phyloP scores from a whole-genome alignment of 2,329 filamentous ascomycete species.

The Penicillium digitatum region DNA sequence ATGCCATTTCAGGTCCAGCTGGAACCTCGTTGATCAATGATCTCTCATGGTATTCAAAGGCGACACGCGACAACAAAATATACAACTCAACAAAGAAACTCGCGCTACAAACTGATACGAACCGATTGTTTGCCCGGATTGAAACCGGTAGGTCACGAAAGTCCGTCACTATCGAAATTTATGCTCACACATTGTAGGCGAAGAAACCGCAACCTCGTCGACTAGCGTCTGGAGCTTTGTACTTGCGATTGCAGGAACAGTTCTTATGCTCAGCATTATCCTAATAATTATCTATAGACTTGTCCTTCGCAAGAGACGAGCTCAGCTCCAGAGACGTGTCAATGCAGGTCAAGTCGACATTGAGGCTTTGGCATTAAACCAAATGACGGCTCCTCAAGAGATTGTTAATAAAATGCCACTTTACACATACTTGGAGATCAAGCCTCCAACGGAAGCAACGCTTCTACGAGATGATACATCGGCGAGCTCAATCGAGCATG shows the following conservation, averaged over 20 bases:
- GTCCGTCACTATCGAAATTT: conserved; percentile 34
- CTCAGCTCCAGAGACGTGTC: conserved; percentile 65
- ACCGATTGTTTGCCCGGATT: conserved; percentile 50
- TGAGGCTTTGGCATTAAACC: conserved; percentile 79
- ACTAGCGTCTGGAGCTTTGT: conserved; percentile 77
- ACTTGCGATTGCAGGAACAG: conserved; percentile 76
- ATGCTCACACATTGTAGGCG: conserved; percentile 43
- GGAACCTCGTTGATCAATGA: conserved; percentile 68
- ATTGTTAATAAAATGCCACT: conserved; percentile 71
- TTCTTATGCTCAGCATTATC: conserved; percentile 62
- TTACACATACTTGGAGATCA: conserved; percentile 62
- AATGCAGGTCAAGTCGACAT: conserved; percentile 76
- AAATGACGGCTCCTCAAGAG: conserved; percentile 68
- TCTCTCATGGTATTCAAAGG: conserved; percentile 72
- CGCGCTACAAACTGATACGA: conserved; percentile 6
- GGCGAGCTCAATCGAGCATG: conserved; percentile 1
- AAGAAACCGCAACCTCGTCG: conserved; percentile 47
- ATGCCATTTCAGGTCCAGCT: conserved; percentile 67
- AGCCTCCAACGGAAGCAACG: conserved; percentile 9
- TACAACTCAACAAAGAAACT: conserved; percentile 22
- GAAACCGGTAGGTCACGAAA: conserved; percentile 38
- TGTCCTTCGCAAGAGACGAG: conserved; percentile 67
- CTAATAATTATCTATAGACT: conserved; percentile 70
- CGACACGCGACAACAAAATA: conserved; percentile 52
- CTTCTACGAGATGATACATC: conserved; percentile 3